Conservation (phyloP, 768 basidiomycete species). For the Lentinus brumalis region DNA sequence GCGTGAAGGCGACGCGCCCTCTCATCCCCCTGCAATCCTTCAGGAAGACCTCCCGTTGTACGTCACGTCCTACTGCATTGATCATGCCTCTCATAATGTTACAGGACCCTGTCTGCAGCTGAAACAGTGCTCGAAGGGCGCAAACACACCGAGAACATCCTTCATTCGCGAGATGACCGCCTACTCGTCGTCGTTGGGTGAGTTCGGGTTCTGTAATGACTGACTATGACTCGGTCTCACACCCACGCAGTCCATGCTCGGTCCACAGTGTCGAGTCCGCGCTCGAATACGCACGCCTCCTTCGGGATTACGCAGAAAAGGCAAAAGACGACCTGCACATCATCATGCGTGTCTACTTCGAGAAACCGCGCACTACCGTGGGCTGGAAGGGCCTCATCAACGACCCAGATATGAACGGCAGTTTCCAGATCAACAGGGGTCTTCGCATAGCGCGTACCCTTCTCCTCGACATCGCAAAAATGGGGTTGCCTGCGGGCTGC, state of each 20-base stretch:
- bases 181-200: constrained; percentile 91
- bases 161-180: constrained; percentile 88
- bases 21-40: constrained; percentile 91
- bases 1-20: constrained; percentile 85
- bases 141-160: constrained; percentile 71
- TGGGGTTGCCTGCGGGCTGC: constrained; percentile 94
- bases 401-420: constrained; percentile 91
- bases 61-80: constrained; percentile 25
- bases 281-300: constrained; percentile 79
- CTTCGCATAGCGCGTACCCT: constrained; percentile 85
- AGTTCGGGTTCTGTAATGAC: constrained; percentile 24
- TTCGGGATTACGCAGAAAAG: constrained; percentile 77
- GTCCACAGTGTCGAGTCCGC: constrained; percentile 90
- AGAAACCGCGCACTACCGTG: constrained; percentile 93
- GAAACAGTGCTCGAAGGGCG: constrained; percentile 91
- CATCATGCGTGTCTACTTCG: constrained; percentile 98
- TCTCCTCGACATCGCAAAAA: constrained; percentile 84
- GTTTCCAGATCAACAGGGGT: constrained; percentile 96
- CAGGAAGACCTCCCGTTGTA: constrained; percentile 92
- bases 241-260: constrained; percentile 75
- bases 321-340: constrained; percentile 88
- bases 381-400: constrained; percentile 99
- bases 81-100: neutral
- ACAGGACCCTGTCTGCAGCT: constrained; percentile 74
- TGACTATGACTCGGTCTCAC: neutral